Conservation (phyloP, 1,139 yeast species). For the Magnusiomyces magnusii region DNA sequence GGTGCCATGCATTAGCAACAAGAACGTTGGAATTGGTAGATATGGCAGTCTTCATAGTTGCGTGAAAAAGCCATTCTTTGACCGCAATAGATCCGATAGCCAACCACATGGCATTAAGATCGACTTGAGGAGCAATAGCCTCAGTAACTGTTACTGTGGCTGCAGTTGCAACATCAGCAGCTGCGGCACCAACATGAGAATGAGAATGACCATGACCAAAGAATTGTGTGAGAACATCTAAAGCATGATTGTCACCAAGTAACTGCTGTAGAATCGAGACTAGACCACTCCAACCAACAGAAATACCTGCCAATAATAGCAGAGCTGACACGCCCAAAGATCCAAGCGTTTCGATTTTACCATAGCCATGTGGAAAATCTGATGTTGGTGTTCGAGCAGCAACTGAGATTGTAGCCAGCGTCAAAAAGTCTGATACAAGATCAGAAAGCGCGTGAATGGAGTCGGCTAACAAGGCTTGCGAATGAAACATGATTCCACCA, state of each 20-base stretch:
- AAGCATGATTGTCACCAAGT: slow-evolving; percentile 35
- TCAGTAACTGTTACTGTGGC: slow-evolving; percentile 28
- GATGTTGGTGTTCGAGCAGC: slow-evolving; percentile 59
- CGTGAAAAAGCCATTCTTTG: slow-evolving; percentile 79
- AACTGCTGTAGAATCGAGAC: slow-evolving; percentile 52
- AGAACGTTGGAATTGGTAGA: slow-evolving; percentile 77
- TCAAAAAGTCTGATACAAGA: slow-evolving; percentile 78
- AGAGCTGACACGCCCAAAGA: slow-evolving; percentile 81
- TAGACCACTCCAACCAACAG: slow-evolving; percentile 85
- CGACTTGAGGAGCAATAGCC: slow-evolving; percentile 41
- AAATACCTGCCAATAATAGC: slow-evolving; percentile 76
- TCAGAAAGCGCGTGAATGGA: slow-evolving; percentile 90
- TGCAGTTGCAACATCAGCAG: slow-evolving; percentile 36
- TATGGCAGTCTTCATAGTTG: slow-evolving; percentile 72
- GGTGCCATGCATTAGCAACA: slow-evolving; percentile 98
- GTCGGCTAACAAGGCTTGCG: slow-evolving; percentile 91
- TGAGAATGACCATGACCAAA: slow-evolving; percentile 40
- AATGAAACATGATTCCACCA: slow-evolving; percentile 89
- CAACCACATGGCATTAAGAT: slow-evolving; percentile 92
- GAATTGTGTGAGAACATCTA: slow-evolving; percentile 32
- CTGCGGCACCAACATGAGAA: slow-evolving; percentile 34
- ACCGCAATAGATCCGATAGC: slow-evolving; percentile 81
- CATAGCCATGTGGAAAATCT: slow-evolving; percentile 79
- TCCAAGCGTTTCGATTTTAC: slow-evolving; percentile 88
- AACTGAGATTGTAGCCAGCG: slow-evolving; percentile 80